These are phyloP conservation scores for Wickerhamomyces pijperi DNA, from an alignment of 805 yeast species.

Conservation along the genomic window DNA sequence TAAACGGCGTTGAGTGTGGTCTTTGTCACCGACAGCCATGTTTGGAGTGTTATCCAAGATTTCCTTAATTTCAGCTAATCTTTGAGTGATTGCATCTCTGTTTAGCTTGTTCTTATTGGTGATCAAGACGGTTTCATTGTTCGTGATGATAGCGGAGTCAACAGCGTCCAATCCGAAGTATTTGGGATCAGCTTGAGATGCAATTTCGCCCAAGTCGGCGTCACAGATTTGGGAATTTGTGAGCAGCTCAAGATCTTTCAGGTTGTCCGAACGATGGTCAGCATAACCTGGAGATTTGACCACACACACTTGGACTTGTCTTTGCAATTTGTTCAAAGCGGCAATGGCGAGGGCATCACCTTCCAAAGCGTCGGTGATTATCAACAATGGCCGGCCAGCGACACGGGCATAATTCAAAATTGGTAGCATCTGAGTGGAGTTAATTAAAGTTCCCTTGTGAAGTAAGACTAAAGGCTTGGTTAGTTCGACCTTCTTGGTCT, in stretches of 20 bases:
- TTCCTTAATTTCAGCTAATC: conserved; percentile 90
- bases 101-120: conserved; percentile 71
- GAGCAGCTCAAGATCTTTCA: conserved; percentile 90
- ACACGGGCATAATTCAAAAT: conserved; percentile 89
- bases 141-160: conserved; percentile 85
- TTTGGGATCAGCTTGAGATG: conserved; percentile 86
- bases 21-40: conserved; percentile 79
- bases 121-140: conserved; percentile 89
- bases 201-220: conserved; percentile 91
- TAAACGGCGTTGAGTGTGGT: conserved; percentile 92
- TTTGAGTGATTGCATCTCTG: conserved; percentile 65
- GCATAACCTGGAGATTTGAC: conserved; percentile 99
- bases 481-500: conserved; percentile 86
- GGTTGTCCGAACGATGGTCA: conserved; percentile 93
- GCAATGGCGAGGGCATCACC: conserved; percentile 99
- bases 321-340: conserved; percentile 92
- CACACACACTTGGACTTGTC: conserved; percentile 95
- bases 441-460: conserved; percentile 13
- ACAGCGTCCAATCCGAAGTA: conserved; percentile 65
- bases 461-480: conserved; percentile 85
- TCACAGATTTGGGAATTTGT: conserved; percentile 84
- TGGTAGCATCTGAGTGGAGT: conserved; percentile 55
- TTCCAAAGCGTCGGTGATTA: conserved; percentile 91
- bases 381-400: conserved; percentile 83
- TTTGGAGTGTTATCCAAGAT: conserved; percentile 58